These are phyloP conservation scores for Xenosphaeropsis pyriputrescens DNA, from an alignment of 2,329 filamentous ascomycete species.

Conservation along the genomic window DNA sequence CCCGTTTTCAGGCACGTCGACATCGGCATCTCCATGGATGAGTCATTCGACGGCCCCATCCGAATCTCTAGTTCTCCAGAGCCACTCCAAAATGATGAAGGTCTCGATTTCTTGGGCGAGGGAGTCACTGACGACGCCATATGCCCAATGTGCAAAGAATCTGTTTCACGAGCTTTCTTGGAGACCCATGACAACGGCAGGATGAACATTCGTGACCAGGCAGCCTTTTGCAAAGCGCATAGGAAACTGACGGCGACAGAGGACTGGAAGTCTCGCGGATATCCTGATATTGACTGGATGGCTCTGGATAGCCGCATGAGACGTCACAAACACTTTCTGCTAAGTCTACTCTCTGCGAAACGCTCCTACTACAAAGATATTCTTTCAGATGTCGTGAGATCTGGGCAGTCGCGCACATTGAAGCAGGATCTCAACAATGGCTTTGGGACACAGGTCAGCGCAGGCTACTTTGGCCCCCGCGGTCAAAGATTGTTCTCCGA, in stretches of 20 bases:
- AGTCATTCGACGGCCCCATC: too few species aligned
- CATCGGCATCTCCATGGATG: too few species aligned
- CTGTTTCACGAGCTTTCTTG: conserved; percentile 40
- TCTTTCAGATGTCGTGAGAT: conserved; percentile 37
- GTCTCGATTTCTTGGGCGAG: too few species aligned
- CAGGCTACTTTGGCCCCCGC: conserved; percentile 73
- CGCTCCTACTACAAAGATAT: conserved; percentile 44
- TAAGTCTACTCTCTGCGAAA: conserved; percentile 37
- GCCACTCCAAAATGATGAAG: too few species aligned
- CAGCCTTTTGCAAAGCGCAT: conserved; percentile 50
- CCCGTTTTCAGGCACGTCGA: too few species aligned
- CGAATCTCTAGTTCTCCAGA: too few species aligned
- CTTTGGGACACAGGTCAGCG: conserved; percentile 39
- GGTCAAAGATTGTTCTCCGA: conserved; percentile 62
- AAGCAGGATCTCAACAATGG: conserved; percentile 30
- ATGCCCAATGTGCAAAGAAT: conserved; percentile 54
- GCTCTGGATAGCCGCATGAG: conserved; percentile 41
- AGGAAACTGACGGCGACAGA: conserved; percentile 35
- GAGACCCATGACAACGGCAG: conserved; percentile 31
- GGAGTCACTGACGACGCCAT: not conserved
- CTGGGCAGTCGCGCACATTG: conserved; percentile 44
- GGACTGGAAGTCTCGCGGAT: conserved; percentile 28
- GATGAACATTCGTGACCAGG: conserved; percentile 42
- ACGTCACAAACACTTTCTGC: conserved; percentile 37
- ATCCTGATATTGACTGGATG: conserved; percentile 60